Conservation (phyloP, 208 protist species). For the Leishmania gerbilli region DNA sequence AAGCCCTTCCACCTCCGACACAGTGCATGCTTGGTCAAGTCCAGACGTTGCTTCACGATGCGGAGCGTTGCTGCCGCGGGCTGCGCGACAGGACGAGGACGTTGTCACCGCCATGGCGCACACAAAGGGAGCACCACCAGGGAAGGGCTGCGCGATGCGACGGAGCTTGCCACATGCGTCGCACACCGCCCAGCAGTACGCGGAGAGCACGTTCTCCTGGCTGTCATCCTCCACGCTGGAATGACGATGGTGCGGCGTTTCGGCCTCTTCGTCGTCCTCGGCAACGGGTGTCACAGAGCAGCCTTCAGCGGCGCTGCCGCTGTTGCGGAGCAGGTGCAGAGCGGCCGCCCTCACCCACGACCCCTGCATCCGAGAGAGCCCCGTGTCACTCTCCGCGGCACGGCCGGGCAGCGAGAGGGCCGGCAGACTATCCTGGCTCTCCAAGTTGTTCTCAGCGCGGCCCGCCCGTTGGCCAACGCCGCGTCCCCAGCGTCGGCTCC, state of each 20-base stretch:
- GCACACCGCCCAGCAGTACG: conserved; percentile 82
- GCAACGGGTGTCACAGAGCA: background rate
- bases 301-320: background rate
- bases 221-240: conserved; percentile 13
- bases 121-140: conserved; percentile 80
- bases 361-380: conserved; percentile 32
- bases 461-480: background rate
- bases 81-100: conserved; percentile 24
- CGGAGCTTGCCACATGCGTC: conserved; percentile 80
- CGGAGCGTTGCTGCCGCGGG: background rate
- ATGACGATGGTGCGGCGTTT: background rate
- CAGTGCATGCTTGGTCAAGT: conserved; percentile 38
- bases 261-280: conserved; percentile 5
- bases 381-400: background rate
- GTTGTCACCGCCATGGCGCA: conserved; percentile 55
- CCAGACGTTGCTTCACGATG: background rate
- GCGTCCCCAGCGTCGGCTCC: conserved; percentile 32
- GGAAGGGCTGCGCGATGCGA: conserved; percentile 84
- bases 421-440: conserved; percentile 1
- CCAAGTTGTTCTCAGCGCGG: background rate
- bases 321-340: conserved; percentile 38
- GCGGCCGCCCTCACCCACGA: conserved; percentile 43
- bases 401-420: background rate
- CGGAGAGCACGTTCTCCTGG: conserved; percentile 49
- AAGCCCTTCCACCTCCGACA: conserved; percentile 62